A percentile compares a stretch with the other conserved stretches of the same genome.
Conservation (phyloP, 2,329 filamentous ascomycete genomes). For the Sordariomycetes sp. region DNA sequence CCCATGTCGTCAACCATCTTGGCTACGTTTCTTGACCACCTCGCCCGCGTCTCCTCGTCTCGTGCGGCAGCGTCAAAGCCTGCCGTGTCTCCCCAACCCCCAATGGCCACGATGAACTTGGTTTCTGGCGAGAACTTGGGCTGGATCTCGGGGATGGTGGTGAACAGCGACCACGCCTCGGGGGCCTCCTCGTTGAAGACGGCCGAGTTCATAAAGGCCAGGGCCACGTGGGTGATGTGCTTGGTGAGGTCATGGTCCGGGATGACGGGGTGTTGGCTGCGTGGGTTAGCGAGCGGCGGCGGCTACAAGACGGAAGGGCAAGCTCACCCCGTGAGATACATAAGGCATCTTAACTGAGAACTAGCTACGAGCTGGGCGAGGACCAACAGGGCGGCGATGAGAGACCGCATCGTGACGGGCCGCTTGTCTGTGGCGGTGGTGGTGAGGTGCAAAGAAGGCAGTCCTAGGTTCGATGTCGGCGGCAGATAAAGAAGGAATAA, state of each 20-base stretch:
- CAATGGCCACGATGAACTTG: constrained; percentile 60
- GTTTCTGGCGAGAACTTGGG: constrained; percentile 37
- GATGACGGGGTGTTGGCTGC: constrained; percentile 34
- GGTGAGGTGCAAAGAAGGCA: too few relatives aligned
- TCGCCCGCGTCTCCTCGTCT: constrained; percentile 35
- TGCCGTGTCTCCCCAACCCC: constrained; percentile 61
- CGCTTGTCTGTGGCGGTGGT: too few relatives aligned
- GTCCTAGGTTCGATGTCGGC: too few relatives aligned
- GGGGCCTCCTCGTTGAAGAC: constrained; percentile 34
- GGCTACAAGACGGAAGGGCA: not conserved
- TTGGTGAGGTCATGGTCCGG: constrained; percentile 24
- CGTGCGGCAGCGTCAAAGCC: constrained; percentile 51
- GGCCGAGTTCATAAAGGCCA: constrained; percentile 46
- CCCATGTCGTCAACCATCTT: constrained; percentile 50
- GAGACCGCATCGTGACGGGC: not conserved
- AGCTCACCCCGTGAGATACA: constrained; percentile 39
- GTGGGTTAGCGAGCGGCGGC: too few relatives aligned
- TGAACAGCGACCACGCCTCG: constrained; percentile 40
- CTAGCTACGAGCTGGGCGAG: not conserved
- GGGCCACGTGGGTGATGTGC: constrained; percentile 43
- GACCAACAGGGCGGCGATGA: not conserved
- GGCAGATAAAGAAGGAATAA: too few relatives aligned
- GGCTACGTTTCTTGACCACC: constrained; percentile 54
- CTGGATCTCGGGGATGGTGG: constrained; percentile 23
- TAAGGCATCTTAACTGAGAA: constrained; percentile 19